Percentiles rank a stretch among this genome's conserved stretches.
These are phyloP conservation scores for Aphanomyces invadans DNA, from an alignment of 352 stramenopile species.

Conservation along the genomic window DNA sequence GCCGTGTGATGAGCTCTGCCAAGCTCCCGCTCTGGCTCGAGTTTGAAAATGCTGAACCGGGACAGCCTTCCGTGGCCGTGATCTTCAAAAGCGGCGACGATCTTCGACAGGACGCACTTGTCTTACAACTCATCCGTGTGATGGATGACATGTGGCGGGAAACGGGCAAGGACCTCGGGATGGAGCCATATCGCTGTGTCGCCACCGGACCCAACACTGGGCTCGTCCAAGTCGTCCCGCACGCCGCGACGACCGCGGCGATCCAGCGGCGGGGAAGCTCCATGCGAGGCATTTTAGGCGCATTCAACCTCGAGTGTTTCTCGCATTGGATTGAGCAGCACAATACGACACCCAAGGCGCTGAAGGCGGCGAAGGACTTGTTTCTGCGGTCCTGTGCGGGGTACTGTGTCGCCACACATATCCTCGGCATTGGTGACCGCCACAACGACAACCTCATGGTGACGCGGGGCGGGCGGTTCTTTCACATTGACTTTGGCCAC, in stretches of 20 bases:
- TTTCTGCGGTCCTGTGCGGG: conserved; percentile 85
- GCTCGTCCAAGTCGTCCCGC: conserved; percentile 82
- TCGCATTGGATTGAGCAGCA: conserved; percentile 52
- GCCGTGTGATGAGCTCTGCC: conserved; percentile 90
- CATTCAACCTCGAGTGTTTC: conserved; percentile 56
- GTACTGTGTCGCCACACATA: conserved; percentile 91
- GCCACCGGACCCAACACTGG: conserved; percentile 77
- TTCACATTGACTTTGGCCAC: conserved; percentile 96
- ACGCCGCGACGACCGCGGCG: conserved; percentile 79
- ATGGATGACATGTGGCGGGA: conserved; percentile 85
- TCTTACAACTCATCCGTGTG: conserved; percentile 83
- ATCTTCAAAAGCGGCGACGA: conserved; percentile 93
- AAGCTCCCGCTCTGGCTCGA: conserved; percentile 87
- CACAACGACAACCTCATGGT: conserved; percentile 96
- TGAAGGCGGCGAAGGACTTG: conserved; percentile 45
- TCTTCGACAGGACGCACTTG: conserved; percentile 89
- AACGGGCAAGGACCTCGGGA: conserved; percentile 74
- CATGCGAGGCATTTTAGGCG: conserved; percentile 61
- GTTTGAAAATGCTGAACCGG: conserved; percentile 59
- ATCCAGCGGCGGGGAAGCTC: conserved; percentile 65
- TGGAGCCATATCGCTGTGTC: conserved; percentile 82
- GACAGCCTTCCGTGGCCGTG: conserved; percentile 50
- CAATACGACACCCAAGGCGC: conserved; percentile 24
- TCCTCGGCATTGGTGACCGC: conserved; percentile 89
- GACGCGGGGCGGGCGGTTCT: conserved; percentile 86